Base-by-base conservation (phyloP, 2,329 filamentous ascomycete species). In the Nannizziopsis barbatae region DNA sequence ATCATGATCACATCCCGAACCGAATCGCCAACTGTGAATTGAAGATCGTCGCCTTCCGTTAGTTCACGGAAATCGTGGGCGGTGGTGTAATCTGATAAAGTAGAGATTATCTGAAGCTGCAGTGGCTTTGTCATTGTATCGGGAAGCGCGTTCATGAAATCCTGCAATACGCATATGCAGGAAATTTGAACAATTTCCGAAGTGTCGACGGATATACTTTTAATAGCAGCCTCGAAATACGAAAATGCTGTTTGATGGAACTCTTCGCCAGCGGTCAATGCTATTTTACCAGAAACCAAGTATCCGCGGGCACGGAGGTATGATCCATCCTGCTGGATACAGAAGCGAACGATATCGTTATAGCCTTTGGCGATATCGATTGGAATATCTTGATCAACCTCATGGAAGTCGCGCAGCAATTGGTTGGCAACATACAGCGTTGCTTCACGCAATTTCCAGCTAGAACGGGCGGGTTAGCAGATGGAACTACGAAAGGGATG, bases 111-210 rank as follows among this genome's bases (percentile, higher is more conserved):
- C 5, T 74, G 67, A 1, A 70, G 59, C 62, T 95, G 88, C 40
- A 71, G 72, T 59, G 65, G 75, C 63, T 64, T 74, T 18, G 73
- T 77, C 37, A 71, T 64, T 33, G 63, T 62, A 36, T 64, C 61
- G 27, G 75, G 71, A 40, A 82, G 64, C 27, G 75, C 67, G 45
- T 75, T 73, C 10, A 82, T 65, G 48, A 81, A 77, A 58, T 77
- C 75, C 58, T 95, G 87, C 32, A 95, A 69, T 1, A 87, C 83
- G 62, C 90, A 89, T 58, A 96, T 84, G 60, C 87, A 94, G 15
- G 90, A 82, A 14, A 95, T 89, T 64, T 92, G 86, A 38, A 96
- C 90, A 32, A 96, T 80, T 63, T 95, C 89, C 0, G 86, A 84
- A 15, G 80, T 72, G 55, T 95, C 89, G 32, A 73, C 72, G 8